phyloP scores from a whole-genome alignment of 805 yeast species.

The Nakazawaea sp. region DNA sequence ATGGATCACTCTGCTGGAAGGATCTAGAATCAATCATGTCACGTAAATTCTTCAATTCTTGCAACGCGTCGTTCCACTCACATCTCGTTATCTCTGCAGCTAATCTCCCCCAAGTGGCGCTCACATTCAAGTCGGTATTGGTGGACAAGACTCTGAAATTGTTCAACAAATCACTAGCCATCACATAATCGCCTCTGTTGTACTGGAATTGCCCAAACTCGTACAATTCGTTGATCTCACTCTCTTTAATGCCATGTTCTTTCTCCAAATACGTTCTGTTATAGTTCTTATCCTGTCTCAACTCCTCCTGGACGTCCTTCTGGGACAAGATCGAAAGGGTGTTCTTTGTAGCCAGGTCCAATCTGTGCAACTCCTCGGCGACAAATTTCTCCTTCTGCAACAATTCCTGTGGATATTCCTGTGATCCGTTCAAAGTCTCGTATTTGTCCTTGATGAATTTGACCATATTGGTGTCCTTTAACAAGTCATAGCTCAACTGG shows the following conservation, averaged over 20 bases:
- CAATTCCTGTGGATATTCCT: conserved; percentile 34
- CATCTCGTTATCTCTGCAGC: conserved; percentile 51
- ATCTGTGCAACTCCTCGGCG: conserved; percentile 27
- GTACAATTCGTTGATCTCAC: conserved; percentile 42
- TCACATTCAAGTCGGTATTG: conserved; percentile 39
- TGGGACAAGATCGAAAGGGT: conserved; percentile 38
- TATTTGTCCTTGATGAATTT: conserved; percentile 40
- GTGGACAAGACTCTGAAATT: conserved; percentile 52
- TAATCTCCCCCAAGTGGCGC: conserved; percentile 66
- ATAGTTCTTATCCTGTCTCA: conserved; percentile 49
- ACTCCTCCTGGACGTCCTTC: conserved; percentile 42
- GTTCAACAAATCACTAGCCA: conserved; percentile 51
- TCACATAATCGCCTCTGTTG: conserved; percentile 54
- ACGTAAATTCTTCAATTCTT: conserved; percentile 47
- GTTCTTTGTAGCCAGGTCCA: conserved; percentile 35
- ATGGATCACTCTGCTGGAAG: conserved; percentile 36
- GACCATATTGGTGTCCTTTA: conserved; percentile 53
- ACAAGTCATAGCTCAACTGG: conserved; percentile 41
- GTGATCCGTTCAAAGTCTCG: conserved; percentile 31
- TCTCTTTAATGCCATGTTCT: conserved; percentile 39
- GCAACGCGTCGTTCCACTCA: conserved; percentile 45
- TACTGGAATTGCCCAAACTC: conserved; percentile 58
- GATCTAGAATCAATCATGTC: conserved; percentile 54
- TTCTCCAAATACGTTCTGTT: conserved; percentile 40
- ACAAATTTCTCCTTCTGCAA: conserved; percentile 31